phyloP scores from a whole-genome alignment of 2,329 filamentous ascomycete genomes.

The Trichoderma sp. region DNA sequence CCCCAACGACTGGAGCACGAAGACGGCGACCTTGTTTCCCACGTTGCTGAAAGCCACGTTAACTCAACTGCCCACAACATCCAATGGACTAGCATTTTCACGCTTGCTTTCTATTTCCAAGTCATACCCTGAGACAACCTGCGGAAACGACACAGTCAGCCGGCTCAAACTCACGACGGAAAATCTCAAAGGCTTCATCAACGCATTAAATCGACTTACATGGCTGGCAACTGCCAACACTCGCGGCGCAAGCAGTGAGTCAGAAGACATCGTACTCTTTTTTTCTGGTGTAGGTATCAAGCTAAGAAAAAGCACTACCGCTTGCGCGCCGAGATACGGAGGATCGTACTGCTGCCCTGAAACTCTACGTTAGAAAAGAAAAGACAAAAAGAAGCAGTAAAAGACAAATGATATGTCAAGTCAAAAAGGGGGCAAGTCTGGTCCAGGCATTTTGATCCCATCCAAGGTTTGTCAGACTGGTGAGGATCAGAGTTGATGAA shows the following conservation, averaged over 20 bases:
- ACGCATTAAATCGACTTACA: constrained; percentile 56
- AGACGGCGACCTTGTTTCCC: constrained; percentile 94
- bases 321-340: not conserved
- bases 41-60: constrained; percentile 66
- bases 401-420: not conserved
- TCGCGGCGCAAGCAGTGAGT: constrained; percentile 51
- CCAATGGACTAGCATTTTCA: constrained; percentile 4
- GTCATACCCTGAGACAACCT: constrained; percentile 45
- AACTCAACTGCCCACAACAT: constrained; percentile 18
- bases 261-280: constrained; percentile 11
- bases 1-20: constrained; percentile 88
- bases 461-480: not conserved
- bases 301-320: not conserved
- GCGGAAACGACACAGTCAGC: not conserved
- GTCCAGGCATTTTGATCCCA: not conserved
- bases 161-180: not conserved
- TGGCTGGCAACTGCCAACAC: constrained; percentile 91
- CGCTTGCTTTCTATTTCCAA: constrained; percentile 2
- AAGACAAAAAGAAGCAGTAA: not conserved
- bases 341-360: not conserved
- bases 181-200: not conserved
- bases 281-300: not conserved
- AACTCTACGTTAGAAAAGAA: not conserved
- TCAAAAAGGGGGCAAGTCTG: not conserved
- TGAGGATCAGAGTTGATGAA: not conserved